Conservation (phyloP, 148 eudicot species). For the Arbutus unedo region DNA sequence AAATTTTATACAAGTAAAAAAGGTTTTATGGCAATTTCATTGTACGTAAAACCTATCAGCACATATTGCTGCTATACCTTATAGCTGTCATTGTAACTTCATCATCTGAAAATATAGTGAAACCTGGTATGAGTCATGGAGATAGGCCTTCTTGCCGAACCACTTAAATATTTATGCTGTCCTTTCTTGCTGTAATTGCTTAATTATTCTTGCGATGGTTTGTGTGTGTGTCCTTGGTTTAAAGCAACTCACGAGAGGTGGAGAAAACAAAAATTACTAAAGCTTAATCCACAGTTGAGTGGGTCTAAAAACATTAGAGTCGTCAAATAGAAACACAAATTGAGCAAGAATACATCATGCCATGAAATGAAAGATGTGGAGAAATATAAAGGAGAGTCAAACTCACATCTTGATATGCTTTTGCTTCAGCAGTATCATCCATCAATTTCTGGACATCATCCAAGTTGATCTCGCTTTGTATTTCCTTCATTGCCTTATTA, state of each 20-base stretch:
- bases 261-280: too few relatives aligned
- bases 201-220: neutral
- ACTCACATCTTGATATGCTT: constrained; percentile 96
- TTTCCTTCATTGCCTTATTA: constrained; percentile 79
- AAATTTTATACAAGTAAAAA: too few relatives aligned
- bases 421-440: constrained; percentile 98
- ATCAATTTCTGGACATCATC: constrained; percentile 95
- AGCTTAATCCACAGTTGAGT: neutral
- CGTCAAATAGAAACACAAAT: neutral
- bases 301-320: neutral
- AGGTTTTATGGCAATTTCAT: too few relatives aligned
- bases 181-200: neutral
- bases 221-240: neutral
- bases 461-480: constrained; percentile 84
- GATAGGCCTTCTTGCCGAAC: neutral
- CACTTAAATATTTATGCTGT: neutral
- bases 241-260: neutral
- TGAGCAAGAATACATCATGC: neutral
- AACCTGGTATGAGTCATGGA: neutral
- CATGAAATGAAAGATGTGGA: neutral
- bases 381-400: constrained; percentile 13
- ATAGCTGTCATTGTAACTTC: neutral
- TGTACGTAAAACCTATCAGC: neutral
- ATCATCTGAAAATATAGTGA: neutral
- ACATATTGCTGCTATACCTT: neutral